A percentile compares a stretch with the other conserved stretches of the same genome.
Conservation (phyloP, 177 flowering plant species). For the Telopea speciosissima region DNA sequence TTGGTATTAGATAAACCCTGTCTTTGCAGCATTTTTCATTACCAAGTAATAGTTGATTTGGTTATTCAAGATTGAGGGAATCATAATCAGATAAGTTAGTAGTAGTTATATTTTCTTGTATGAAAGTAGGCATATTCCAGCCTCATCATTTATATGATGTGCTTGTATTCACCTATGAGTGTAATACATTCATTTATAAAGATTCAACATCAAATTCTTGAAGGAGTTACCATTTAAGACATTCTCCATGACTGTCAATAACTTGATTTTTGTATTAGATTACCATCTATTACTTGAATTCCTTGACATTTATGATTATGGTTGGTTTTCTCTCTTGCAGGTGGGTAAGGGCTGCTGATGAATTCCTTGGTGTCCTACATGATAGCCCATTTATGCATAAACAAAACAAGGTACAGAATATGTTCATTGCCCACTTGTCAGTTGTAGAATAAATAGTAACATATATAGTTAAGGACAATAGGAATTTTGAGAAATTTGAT, state of each 20-base stretch:
- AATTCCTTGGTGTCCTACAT: conserved; percentile 27
- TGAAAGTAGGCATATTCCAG: neutral
- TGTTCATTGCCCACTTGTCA: neutral
- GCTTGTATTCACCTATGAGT: too few relatives aligned
- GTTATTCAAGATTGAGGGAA: neutral
- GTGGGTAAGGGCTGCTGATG: conserved; percentile 38
- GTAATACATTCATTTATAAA: too few relatives aligned
- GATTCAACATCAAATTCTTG: too few relatives aligned
- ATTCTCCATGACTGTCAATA: neutral
- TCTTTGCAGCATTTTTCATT: neutral
- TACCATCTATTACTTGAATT: neutral
- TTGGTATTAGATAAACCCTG: conserved; percentile 41
- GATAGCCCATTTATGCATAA: conserved; percentile 27
- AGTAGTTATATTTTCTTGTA: too few relatives aligned
- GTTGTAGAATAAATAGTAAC: neutral
- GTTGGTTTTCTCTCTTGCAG: conserved; percentile 18
- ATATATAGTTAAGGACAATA: neutral
- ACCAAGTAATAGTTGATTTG: neutral
- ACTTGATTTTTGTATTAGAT: neutral
- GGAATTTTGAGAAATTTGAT: too few relatives aligned
- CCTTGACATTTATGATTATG: neutral
- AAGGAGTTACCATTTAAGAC: neutral
- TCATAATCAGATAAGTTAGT: neutral
- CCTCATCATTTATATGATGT: neutral
- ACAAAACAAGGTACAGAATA: conserved; percentile 21